Base-by-base conservation (phyloP, 2,329 filamentous ascomycete genomes). In the Trichothecium roseum region DNA sequence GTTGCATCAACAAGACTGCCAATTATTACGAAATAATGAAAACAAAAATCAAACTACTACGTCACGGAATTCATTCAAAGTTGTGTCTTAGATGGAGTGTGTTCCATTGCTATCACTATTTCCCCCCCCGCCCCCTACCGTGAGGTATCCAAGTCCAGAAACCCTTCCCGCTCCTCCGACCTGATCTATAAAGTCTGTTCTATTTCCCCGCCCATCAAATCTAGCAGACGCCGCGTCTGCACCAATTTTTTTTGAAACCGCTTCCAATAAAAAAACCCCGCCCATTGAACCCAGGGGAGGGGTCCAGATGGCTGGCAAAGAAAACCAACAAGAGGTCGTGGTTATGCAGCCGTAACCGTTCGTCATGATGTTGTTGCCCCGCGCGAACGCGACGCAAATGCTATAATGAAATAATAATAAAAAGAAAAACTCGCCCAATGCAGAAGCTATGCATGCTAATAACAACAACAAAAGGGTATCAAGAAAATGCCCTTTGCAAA, bases 291-390 rank as follows among this genome's bases (percentile, higher is more conserved):
- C 28, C 5, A 14, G 28, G 28, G n/a, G n/a, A n/a, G n/a, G n/a
- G n/a, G n/a, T n/a, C n/a, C 8, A 30, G 15, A 10, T 24, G 20
- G 8, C 13, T 6, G 15, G n/a, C n/a, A 30, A 28, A 17, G 28
- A 17, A 30, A 30, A 6, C 28, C 6, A 30, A 30, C n/a, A 38
- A 30, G 29, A 36, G 36, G 35, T 22, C 31, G 31, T 33, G 31
- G 32, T 32, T 12, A 46, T 50, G 42, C 46, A 49, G 48, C 48
- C 48, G 48, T 50, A 45, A 45, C 43, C 41, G 47, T 24, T 24
- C 20, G 20, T 24, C 20, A 24, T 24, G 20, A 24, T 24, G 20
- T 24, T 24, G 20, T 24, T n/a, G 22, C 26, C 35, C 12, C 30
- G 29, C 28, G 27, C 35, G 18, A 37, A 37, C 35, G 35, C 35